phyloP scores from a whole-genome alignment of 164 flowering plant species.

The Piper longum region DNA sequence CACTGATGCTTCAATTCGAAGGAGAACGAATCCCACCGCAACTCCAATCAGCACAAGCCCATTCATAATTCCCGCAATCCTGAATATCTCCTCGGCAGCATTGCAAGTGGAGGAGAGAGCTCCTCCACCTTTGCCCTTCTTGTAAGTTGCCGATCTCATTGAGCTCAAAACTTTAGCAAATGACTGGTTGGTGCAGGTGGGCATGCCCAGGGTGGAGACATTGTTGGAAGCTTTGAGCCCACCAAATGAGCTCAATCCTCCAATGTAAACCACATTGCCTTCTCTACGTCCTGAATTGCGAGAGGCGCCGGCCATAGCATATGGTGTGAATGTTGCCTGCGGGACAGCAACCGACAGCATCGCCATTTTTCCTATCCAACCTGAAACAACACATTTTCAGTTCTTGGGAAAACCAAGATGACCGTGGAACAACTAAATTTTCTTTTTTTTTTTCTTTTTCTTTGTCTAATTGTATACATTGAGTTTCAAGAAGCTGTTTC shows the following conservation, averaged over 20 bases:
- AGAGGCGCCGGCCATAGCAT: conserved; percentile 3
- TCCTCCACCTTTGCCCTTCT: conserved; percentile 35
- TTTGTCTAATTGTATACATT: not conserved
- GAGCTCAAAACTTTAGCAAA: conserved; percentile 49
- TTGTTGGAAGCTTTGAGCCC: conserved; percentile 59
- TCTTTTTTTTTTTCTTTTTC: not conserved
- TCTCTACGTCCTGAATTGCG: conserved; percentile 11
- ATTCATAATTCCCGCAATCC: conserved; percentile 47
- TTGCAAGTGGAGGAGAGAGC: conserved; percentile 35
- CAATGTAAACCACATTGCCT: conserved; percentile 26
- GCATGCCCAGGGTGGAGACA: conserved; percentile 35
- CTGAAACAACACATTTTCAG: not conserved
- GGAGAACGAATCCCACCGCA: conserved; percentile 58
- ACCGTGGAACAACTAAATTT: not conserved
- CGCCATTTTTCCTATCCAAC: conserved; percentile 20
- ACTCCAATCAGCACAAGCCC: conserved; percentile 49
- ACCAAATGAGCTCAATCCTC: conserved; percentile 48
- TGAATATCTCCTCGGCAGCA: conserved; percentile 48
- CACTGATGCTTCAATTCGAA: conserved; percentile 39
- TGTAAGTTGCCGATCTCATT: conserved; percentile 17
- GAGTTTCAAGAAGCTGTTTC: not conserved
- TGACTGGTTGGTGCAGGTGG: conserved; percentile 32
- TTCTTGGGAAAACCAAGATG: not conserved
- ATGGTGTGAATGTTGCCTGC: conserved; percentile 8
- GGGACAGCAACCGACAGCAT: conserved; percentile 27